phyloP scores from a whole-genome alignment of 257 asterid genomes.

The Nemophila menziesii region DNA sequence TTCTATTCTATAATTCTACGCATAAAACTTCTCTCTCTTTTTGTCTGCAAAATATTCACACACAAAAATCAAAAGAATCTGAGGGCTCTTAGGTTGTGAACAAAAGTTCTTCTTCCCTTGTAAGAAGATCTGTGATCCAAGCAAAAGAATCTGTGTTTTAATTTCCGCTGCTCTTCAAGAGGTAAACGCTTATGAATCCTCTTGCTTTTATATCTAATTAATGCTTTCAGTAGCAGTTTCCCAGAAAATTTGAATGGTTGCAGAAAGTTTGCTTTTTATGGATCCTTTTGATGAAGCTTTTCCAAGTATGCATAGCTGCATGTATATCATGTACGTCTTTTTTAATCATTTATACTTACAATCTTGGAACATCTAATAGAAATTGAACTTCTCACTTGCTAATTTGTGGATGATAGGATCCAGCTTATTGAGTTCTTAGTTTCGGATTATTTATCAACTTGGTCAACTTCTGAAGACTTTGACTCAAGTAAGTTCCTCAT shows the following conservation, averaged over 20 bases:
- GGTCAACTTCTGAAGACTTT: slow-evolving; percentile 54
- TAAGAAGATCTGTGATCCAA: too few species aligned
- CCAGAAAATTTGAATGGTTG: slow-evolving; percentile 60
- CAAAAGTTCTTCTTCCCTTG: too few species aligned
- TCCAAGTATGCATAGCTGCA: slow-evolving; percentile 52
- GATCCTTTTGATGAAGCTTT: slow-evolving; percentile 76
- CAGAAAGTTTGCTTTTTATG: slow-evolving; percentile 81
- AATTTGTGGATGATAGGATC: slow-evolving; percentile 56
- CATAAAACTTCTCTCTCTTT: too few species aligned
- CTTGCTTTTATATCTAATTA: too few species aligned
- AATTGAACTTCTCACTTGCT: slow-evolving; percentile 1
- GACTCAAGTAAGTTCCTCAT: slow-evolving; percentile 41
- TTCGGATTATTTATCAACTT: slow-evolving; percentile 54
- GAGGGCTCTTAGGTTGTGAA: too few species aligned
- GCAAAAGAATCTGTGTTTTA: too few species aligned
- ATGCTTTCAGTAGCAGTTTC: slow-evolving; percentile 75
- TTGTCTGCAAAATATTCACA: too few species aligned
- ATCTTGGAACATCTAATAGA: background rate
- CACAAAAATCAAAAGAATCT: too few species aligned
- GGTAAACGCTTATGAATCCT: too few species aligned
- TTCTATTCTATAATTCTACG: too few species aligned
- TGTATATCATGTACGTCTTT: slow-evolving; percentile 66
- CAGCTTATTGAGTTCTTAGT: slow-evolving; percentile 85
- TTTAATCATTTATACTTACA: background rate
- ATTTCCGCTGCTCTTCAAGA: too few species aligned